phyloP scores from a whole-genome alignment of 192 early-diverging fungal species.

The Coemansia guatemalensis region DNA sequence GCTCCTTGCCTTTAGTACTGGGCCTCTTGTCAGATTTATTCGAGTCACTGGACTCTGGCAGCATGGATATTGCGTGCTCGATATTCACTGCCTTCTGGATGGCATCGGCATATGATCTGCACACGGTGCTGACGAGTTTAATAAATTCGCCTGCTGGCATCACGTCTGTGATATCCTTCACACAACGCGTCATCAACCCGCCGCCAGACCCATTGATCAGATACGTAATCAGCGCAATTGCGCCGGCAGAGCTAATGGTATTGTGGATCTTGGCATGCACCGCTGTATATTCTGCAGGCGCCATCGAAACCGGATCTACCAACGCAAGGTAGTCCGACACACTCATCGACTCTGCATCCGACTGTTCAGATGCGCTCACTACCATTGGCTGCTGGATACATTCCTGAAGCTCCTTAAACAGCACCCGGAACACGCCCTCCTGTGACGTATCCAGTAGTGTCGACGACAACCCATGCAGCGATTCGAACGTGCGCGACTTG shows the following conservation, averaged over 20 bases:
- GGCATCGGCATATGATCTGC: constrained; percentile 18
- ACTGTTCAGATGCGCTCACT: not conserved
- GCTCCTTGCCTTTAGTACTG: constrained; percentile 23
- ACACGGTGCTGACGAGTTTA: constrained; percentile 16
- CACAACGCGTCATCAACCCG: constrained; percentile 34
- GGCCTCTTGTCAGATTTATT: constrained; percentile 20
- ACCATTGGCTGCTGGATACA: constrained; percentile 17
- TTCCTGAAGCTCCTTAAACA: constrained; percentile 36
- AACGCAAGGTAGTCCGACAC: constrained; percentile 29
- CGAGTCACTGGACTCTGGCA: constrained; percentile 22
- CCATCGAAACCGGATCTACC: constrained; percentile 26
- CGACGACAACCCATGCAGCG: constrained; percentile 46
- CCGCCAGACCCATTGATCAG: constrained; percentile 43
- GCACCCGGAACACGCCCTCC: constrained; percentile 34
- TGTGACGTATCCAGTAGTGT: constrained; percentile 49
- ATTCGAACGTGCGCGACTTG: constrained; percentile 51
- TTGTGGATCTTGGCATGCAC: constrained; percentile 33
- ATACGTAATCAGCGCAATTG: constrained; percentile 39
- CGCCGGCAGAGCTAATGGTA: constrained; percentile 26
- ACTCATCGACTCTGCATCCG: not conserved
- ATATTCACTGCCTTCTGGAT: constrained; percentile 38
- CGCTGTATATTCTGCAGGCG: constrained; percentile 19
- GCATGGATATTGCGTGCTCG: constrained; percentile 25
- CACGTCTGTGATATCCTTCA: constrained; percentile 32
- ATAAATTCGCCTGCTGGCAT: constrained; percentile 38